A percentile compares a stretch with the other conserved stretches of the same genome.
These are phyloP conservation scores for Bipolaris gigantea DNA, from an alignment of 2,329 filamentous ascomycete species.

Conservation along the genomic window DNA sequence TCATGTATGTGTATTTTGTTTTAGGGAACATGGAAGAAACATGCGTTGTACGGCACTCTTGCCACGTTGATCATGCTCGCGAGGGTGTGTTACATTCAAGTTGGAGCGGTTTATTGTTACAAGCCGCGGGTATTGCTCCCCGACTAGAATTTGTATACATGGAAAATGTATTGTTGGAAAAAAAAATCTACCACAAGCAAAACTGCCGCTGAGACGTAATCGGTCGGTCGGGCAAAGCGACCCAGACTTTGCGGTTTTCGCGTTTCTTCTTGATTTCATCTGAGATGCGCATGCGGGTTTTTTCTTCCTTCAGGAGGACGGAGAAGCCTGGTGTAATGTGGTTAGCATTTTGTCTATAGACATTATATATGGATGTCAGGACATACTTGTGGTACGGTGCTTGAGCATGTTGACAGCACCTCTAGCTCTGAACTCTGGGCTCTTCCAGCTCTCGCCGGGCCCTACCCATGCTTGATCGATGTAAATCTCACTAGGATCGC, in stretches of 20 bases:
- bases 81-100: neutral
- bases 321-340: conserved; percentile 62
- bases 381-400: conserved; percentile 73
- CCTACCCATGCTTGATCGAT: conserved; percentile 93
- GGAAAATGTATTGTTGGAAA: neutral
- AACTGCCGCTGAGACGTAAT: conserved; percentile 84
- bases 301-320: conserved; percentile 88
- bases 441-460: conserved; percentile 57
- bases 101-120: conserved; percentile 26
- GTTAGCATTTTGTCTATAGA: conserved; percentile 29
- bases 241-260: conserved; percentile 77
- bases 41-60: neutral
- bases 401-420: conserved; percentile 69
- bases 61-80: neutral
- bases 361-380: neutral
- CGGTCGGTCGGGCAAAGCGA: conserved; percentile 82
- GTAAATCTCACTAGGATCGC: conserved; percentile 81
- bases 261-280: conserved; percentile 77
- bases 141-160: conserved; percentile 9
- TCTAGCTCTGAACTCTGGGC: conserved; percentile 73
- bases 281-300: conserved; percentile 79
- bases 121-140: conserved; percentile 2
- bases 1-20: conserved; percentile 16
- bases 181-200: conserved; percentile 75
- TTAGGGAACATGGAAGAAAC: conserved; percentile 27